Base-by-base conservation (phyloP, 768 basidiomycete species). In the Fistulinella prunicolor region DNA sequence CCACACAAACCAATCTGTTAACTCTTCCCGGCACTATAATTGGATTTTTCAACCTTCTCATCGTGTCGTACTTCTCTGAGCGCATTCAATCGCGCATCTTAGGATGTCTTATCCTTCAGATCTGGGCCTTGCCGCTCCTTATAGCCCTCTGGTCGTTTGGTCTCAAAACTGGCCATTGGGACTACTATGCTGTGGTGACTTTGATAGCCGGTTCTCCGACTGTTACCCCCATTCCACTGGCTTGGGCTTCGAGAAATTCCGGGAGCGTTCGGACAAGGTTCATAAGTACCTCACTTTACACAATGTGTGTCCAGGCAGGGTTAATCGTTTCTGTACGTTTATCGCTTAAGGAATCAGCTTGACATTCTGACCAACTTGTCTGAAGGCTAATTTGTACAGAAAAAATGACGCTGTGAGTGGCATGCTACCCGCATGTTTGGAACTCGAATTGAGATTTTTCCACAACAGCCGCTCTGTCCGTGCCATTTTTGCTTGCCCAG, bases 91-190 rank as follows among this genome's bases (percentile, higher is more conserved):
- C 78, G 52, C 75, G 83, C 5, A 71, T 77, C n/a, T 62, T 70
- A 20, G 75, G 78, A 2, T 75, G 78, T 4, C 64, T 83, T 21
- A 62, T 81, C 24, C 69, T 79, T 13, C 76, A 83, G 47, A 42
- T 84, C 44, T 86, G 83, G 83, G 78, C 80, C 1, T 64, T 86
- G 6, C 80, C 81, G 3, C 72, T 83, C 22, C 70, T 86, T 35
- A 71, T 83, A 44, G 76, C 77, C 1, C 69, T 83, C 1, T 78
- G 78, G 55, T 76, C 76, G 4, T 79, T 83, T 61, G 66, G 68
- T 53, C 45, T 51, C 20, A 43, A 69, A 1, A 80, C 80, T 2
- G 77, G 73, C 12, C 77, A 76, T 59, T 82, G 80, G 80, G 74
- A 71, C 3, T 79, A 79, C 58, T 82, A 67, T 54, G 70, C 69